Base-by-base conservation (phyloP, 768 basidiomycete genomes). In the Boletellus emodensis region DNA sequence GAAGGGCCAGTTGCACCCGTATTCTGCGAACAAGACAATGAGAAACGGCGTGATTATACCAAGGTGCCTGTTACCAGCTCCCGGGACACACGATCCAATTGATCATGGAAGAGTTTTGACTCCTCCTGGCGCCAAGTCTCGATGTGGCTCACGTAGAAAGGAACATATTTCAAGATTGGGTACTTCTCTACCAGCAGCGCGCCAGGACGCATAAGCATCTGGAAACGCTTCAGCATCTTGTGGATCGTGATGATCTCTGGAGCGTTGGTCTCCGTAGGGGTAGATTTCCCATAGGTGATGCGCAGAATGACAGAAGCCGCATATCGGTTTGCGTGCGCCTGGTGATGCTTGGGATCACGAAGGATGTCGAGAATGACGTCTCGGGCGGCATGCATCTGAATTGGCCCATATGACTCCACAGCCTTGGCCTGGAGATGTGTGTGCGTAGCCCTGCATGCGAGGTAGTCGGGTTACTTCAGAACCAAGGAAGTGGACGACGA, bases 131-230 rank as follows among this genome's bases (percentile, higher is more conserved):
- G 83, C 43, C 81, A 83, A 3, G 71, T 65, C 48, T 76, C 71
- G 9, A 87, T 68, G 51, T 82, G 75, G n/a, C 75, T 72, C 4
- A 81, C 65, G 54, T 84, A 85, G 18, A 81, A 81, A 1, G 86
- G 85, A 18, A 87, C 61, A 59, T 78, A 79, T 40, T 62, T 65
- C 17, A 75, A 54, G 49, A 71, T 53, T 0, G 75, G 73, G 46
- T 62, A 69, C 18, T 40, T 60, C 37, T 76, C 74, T 17, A 75
- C 61, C 14, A 68, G 44, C 37, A 68, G 49, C 13, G 64, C 62
- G 13, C 74, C 74, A 6, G 70, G 72, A 1, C 67, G 60, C 54
- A 76, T 64, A 0, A 69, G 57, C n/a, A 40, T 55, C 41, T 71
- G 66, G 44, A 77, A 65, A 38, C 73, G 68, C 18, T 54, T 56